phyloP scores from a whole-genome alignment of 2,329 filamentous ascomycete species.

The Neocatenulostroma microsporum region DNA sequence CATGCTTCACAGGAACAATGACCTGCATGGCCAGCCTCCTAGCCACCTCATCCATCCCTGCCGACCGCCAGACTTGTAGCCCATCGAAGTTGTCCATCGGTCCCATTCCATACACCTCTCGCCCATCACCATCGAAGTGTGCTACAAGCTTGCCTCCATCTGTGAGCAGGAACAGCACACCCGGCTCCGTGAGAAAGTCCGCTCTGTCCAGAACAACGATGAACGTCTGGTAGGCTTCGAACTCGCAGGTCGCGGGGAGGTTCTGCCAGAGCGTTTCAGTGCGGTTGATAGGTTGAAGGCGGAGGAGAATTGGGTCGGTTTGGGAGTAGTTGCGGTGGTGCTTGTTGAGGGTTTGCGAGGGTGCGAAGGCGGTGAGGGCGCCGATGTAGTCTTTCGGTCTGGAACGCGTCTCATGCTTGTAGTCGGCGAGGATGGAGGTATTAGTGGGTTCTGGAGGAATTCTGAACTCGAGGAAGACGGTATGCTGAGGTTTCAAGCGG shows the following conservation, averaged over 20 bases:
- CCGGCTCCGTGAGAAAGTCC: neutral
- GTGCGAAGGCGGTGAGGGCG: neutral
- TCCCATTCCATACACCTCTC: too few species aligned
- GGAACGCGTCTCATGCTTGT: neutral
- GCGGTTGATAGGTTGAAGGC: neutral
- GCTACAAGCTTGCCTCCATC: neutral
- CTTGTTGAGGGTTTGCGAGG: too few species aligned
- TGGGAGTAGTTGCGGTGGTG: neutral
- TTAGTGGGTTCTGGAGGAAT: neutral
- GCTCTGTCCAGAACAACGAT: neutral
- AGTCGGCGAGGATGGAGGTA: neutral
- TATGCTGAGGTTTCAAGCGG: neutral
- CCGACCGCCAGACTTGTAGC: neutral
- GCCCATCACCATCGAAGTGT: too few species aligned
- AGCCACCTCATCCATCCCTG: neutral
- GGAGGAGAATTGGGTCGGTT: neutral
- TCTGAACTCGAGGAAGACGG: neutral
- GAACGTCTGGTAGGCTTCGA: neutral
- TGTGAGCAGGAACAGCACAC: neutral
- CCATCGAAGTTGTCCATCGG: neutral
- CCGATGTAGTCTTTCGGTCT: constrained; percentile 1
- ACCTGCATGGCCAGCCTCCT: neutral
- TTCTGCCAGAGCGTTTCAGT: neutral
- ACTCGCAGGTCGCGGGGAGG: too few species aligned
- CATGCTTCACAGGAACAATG: too few species aligned